Conservation (phyloP, 163 green algal species). For the Chlamydomonas reinhardtii region DNA sequence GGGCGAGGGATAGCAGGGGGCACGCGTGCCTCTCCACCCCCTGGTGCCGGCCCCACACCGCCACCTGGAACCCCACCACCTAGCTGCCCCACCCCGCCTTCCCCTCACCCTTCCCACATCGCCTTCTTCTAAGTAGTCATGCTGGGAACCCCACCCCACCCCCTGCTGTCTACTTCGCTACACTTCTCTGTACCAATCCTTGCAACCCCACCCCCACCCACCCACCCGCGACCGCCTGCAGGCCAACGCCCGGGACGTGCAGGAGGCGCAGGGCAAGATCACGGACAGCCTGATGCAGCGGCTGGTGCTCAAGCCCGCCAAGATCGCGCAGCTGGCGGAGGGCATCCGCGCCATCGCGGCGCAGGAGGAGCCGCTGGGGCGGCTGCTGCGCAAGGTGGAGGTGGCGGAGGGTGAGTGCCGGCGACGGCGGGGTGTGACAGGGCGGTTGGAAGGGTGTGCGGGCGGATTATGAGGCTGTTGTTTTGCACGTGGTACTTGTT, state of each 20-base stretch:
- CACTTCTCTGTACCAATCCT: neutral
- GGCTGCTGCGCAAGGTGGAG: slow-evolving; percentile 53
- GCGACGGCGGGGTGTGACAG: neutral
- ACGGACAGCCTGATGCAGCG: slow-evolving; percentile 87
- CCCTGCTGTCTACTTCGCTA: too few relatives aligned
- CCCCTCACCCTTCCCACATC: too few relatives aligned
- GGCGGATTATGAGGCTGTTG: too few relatives aligned
- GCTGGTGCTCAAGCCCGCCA: slow-evolving; percentile 89
- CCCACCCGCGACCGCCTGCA: neutral
- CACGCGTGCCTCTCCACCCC: too few relatives aligned
- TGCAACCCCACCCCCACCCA: neutral
- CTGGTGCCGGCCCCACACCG: too few relatives aligned
- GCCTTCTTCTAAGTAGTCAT: too few relatives aligned
- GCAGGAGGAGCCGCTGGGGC: slow-evolving; percentile 78
- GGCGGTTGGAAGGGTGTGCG: neutral
- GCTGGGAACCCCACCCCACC: too few relatives aligned
- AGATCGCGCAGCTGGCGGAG: slow-evolving; percentile 90
- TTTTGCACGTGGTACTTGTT: too few relatives aligned
- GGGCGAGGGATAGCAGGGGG: too few relatives aligned
- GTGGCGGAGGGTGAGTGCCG: slow-evolving; percentile 54
- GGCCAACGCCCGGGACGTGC: slow-evolving; percentile 58
- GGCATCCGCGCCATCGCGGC: slow-evolving; percentile 90
- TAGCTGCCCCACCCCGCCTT: too few relatives aligned
- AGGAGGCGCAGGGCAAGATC: slow-evolving; percentile 69
- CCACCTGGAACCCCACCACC: too few relatives aligned